A percentile compares a stretch with the other conserved stretches of the same genome.
Conservation (phyloP, 768 basidiomycete species). For the Psilocybe azurescens region DNA sequence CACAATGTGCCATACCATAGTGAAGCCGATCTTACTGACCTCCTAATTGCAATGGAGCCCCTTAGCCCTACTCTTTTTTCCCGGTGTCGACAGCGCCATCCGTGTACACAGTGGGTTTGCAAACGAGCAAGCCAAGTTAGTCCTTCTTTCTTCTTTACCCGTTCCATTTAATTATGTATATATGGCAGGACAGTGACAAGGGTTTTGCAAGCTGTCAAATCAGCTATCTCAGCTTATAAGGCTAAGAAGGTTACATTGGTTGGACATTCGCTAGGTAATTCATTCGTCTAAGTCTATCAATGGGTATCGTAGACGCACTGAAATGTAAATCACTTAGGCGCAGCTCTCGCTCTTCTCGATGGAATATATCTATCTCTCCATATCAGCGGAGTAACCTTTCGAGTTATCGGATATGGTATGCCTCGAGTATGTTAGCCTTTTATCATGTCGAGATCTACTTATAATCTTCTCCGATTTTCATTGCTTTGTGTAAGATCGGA, state of each 20-base stretch:
- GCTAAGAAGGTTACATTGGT: conserved; percentile 47
- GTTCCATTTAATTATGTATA: neutral
- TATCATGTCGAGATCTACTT: conserved; percentile 12
- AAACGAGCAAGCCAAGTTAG: conserved; percentile 44
- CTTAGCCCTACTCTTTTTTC: conserved; percentile 41
- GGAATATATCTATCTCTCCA: conserved; percentile 59
- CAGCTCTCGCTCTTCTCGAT: conserved; percentile 60
- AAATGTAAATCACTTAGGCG: conserved; percentile 36
- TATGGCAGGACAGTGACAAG: conserved; percentile 41
- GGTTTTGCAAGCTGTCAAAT: conserved; percentile 46
- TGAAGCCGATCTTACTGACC: neutral
- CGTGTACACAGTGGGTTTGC: conserved; percentile 52
- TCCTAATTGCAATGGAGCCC: neutral
- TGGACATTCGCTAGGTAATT: conserved; percentile 49
- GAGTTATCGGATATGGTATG: conserved; percentile 44
- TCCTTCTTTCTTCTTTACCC: neutral
- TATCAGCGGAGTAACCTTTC: conserved; percentile 43
- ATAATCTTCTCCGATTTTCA: neutral
- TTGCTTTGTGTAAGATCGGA: conserved; percentile 41
- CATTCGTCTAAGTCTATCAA: neutral
- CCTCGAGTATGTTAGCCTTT: conserved; percentile 38
- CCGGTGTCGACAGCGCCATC: conserved; percentile 45
- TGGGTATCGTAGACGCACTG: neutral
- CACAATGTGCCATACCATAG: neutral
- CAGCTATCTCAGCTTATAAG: conserved; percentile 36